These are phyloP conservation scores for Saccharomycopsis crataegensis DNA, from an alignment of 1,139 yeast genomes.

Conservation along the genomic window DNA sequence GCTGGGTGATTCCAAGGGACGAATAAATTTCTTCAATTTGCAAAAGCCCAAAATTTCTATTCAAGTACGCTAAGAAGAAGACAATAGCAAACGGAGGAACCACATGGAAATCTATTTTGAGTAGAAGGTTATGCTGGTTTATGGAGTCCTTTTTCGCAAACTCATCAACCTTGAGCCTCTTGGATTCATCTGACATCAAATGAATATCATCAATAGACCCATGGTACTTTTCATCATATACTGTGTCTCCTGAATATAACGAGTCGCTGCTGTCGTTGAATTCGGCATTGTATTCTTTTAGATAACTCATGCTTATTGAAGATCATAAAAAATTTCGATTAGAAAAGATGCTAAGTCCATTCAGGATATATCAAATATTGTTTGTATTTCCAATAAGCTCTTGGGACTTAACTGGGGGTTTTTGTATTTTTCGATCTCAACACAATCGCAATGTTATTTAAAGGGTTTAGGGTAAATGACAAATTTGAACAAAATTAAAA, in stretches of 20 bases:
- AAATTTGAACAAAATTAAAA: neutral
- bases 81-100: conserved; percentile 12
- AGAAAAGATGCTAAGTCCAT: no score
- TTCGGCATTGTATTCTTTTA: neutral
- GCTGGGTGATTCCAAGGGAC: neutral
- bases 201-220: neutral
- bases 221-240: neutral
- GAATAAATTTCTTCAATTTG: conserved; percentile 9
- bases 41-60: conserved; percentile 7
- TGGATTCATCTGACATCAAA: conserved; percentile 6
- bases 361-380: no score
- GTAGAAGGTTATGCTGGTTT: neutral
- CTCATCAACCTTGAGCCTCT: conserved; percentile 4
- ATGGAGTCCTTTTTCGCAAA: conserved; percentile 1
- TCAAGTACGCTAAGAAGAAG: conserved; percentile 9
- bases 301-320: neutral
- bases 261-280: neutral
- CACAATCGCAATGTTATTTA: neutral
- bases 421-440: neutral
- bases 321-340: no score
- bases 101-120: conserved; percentile 9
- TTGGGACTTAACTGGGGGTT: neutral
- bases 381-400: neutral
- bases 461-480: neutral
- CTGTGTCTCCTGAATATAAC: conserved; percentile 4